Evolutionary conservation across 768 basidiomycete species (phyloP), one percentile per base, ranked within the genome.

Genomic region (Aureoboletus auriporus): DNA sequence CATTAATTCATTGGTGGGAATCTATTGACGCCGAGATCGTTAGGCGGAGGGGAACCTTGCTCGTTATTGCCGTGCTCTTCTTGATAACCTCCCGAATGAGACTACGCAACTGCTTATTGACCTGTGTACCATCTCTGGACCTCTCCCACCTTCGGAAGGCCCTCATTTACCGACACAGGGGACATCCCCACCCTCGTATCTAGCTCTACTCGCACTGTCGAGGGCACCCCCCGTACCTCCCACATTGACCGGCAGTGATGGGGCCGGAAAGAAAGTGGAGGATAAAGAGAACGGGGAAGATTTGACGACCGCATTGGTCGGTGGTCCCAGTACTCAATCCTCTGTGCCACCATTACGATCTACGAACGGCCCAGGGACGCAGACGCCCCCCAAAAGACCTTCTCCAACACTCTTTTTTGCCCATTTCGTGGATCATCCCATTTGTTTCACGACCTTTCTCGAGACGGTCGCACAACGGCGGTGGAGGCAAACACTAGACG

Each of bases 61-160:
- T 6, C 75, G 89, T 36, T 96, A 98, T 62, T 95, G 94, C 2
- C 83, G 89, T 6, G 86, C 86, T 0, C 77, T 99, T 72, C 75
- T 99, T 0, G 79, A 80, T 6, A 82, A 80, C 39, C 77, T 93
- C 5, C 93, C 95, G 0, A 78, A 85, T 49, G 91, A 92, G 60
- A 94, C 94, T 0, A 98, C 95, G 0, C 80, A 88, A 46, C 75
- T 99, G 0, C 77, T 98, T 6, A 91, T 95, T 44, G 94, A 98
- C 55, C 75, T 98, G 0, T 97, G 95, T 62, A 89, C 93, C 0
- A 83, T 82, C 11, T 65, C 72, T 16, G 74, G 75, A 1, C 75
- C 76, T 5, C 71, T 79, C 4, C 70, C 81, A 1, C 50, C 68
- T 31, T 41, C 55, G 5, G 48, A 49, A 14, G 38, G 2, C 41